Base-by-base conservation (phyloP, 208 protist genomes). In the Trypanosoma rangeli region DNA sequence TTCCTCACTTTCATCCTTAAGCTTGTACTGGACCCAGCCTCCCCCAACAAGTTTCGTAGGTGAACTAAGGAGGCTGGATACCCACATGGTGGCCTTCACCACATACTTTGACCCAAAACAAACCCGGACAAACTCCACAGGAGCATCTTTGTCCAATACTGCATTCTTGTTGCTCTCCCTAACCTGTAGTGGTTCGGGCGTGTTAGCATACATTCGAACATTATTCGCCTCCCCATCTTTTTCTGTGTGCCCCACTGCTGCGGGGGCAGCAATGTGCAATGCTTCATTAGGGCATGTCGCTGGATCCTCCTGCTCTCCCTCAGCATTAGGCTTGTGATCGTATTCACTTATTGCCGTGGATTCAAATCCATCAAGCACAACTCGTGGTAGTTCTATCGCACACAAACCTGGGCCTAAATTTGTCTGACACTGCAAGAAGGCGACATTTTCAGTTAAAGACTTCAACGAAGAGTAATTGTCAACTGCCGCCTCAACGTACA, bases 381-480 rank as follows among this genome's bases (percentile, higher is more conserved):
- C 12, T 65, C 48, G 3, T 16, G 68, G 68, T 20, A 73, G 49
- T 28, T 84, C 60, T 65, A 92, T 67, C 9, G 7, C 2, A 42
- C 76, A 78, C 37, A 84, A 68, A 28, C 28, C 65, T 37, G 74
- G 65, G 49, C 89, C 74, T 24, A 92, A 73, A 52, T 64, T n/a
- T 20, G 91, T 80, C 52, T 94, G 89, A 57, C 80, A 87, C 73
- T 92, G 83, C 59, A 94, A 66, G 50, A 94, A 94, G 44, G 89
- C 89, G 16, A 91, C 80, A 77, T 94, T 94, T 66, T 94, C 86
- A 18, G 83, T 87, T 49, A 94, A 73, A 0, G 89, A 90, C 73
- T 94, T 94, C 29, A 94, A 65, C 12, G 86, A 75, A 28, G 82
- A 86, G 69, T 94, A 94, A 79, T 91, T 92, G 67, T 92, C 91